phyloP scores from a whole-genome alignment of 805 yeast species.

The Saccharomycopsis sp. region DNA sequence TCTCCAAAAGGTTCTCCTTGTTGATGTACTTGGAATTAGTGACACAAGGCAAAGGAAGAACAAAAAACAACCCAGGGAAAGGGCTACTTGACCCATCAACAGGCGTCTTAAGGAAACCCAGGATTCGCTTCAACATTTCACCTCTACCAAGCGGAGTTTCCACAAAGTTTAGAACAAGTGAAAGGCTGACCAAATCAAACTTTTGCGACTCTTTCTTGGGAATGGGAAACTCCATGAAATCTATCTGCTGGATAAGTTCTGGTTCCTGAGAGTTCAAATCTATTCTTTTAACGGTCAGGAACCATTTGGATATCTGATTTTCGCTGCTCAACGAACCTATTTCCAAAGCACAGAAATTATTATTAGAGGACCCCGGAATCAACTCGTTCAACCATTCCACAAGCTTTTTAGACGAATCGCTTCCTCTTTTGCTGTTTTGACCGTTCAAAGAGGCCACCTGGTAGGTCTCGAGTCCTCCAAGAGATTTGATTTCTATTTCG shows the following conservation, averaged over 20 bases:
- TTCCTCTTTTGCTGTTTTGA: constrained; percentile 72
- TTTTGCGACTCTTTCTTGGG: constrained; percentile 41
- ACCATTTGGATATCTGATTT: constrained; percentile 58
- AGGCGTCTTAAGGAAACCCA: constrained; percentile 44
- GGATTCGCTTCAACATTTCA: constrained; percentile 60
- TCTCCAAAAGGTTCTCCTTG: constrained; percentile 32
- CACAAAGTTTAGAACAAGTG: constrained; percentile 84
- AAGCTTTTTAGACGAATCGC: constrained; percentile 81
- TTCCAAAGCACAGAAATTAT: constrained; percentile 50
- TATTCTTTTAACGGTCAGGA: constrained; percentile 49
- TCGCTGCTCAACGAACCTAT: constrained; percentile 72
- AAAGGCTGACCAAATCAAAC: constrained; percentile 70
- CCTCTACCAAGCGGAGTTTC: constrained; percentile 69
- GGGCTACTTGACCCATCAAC: constrained; percentile 2
- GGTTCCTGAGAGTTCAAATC: constrained; percentile 80
- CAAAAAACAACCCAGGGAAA: constrained; percentile 55
- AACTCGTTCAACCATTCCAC: constrained; percentile 60
- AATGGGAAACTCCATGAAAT: constrained; percentile 71
- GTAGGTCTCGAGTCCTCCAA: constrained; percentile 75
- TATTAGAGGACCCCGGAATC: constrained; percentile 9
- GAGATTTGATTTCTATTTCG: constrained; percentile 50
- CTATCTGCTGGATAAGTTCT: constrained; percentile 57
- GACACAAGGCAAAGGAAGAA: constrained; percentile 83
- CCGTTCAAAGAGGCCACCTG: constrained; percentile 86
- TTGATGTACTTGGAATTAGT: constrained; percentile 75